Percentiles rank a stretch among this genome's conserved stretches.
Evolutionary conservation across 2,329 filamentous ascomycete species (phyloP).

Genomic region (Aspergillus sp.): DNA sequence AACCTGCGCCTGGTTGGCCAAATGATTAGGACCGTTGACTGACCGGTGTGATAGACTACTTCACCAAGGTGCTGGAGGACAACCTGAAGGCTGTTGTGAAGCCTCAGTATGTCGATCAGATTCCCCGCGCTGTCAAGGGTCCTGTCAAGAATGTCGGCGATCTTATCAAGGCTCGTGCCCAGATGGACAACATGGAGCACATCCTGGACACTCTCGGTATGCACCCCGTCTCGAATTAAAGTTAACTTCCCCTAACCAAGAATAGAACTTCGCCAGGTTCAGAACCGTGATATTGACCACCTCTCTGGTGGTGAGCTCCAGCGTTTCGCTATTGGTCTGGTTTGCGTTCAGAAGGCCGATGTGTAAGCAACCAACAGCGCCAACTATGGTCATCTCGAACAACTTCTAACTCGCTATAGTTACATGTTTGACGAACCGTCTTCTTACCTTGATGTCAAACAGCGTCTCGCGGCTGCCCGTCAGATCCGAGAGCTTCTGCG

Average conservation of each 20-base stretch:
- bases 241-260: conserved; percentile 12
- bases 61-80: conserved; percentile 96
- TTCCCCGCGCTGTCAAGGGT: conserved; percentile 85
- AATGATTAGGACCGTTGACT: not conserved
- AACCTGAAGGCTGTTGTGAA: conserved; percentile 97
- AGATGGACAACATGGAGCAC: conserved; percentile 77
- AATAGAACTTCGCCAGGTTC: conserved; percentile 78
- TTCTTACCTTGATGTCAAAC: conserved; percentile 98
- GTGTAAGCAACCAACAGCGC: conserved; percentile 55
- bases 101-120: conserved; percentile 98
- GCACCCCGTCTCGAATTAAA: not conserved
- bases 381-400: not conserved
- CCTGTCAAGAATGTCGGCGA: conserved; percentile 75
- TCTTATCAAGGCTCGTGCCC: conserved; percentile 72
- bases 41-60: conserved; percentile 69
- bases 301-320: conserved; percentile 98
- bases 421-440: conserved; percentile 99
- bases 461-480: conserved; percentile 86
- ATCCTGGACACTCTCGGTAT: conserved; percentile 74
- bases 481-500: conserved; percentile 89
- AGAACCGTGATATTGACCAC: conserved; percentile 84
- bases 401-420: conserved; percentile 32
- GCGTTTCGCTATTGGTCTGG: conserved; percentile 93
- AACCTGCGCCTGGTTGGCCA: too few relatives aligned
- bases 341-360: conserved; percentile 93